Evolutionary conservation across 1,139 yeast species (phyloP).

Genomic region (Geotrichum restrictum): DNA sequence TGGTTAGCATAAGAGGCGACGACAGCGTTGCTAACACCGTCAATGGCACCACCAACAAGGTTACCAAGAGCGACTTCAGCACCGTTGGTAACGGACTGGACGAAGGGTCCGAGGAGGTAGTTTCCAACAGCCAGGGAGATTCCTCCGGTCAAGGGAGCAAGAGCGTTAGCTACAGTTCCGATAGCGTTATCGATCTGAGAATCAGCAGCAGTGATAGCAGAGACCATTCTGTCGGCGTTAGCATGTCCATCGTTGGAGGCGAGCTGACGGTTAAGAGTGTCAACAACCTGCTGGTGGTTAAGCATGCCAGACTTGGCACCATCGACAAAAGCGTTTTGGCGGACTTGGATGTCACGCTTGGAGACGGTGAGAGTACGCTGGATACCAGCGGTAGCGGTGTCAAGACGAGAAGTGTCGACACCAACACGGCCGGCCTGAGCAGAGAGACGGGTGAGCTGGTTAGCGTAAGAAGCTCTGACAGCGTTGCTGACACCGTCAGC

Average conservation of each 20-base stretch:
- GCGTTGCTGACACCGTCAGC: constrained; percentile 26
- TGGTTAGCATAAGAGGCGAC: constrained; percentile 18
- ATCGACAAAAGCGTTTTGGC: constrained; percentile 7
- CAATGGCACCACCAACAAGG: constrained; percentile 25
- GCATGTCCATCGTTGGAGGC: constrained; percentile 24
- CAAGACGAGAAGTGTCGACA: constrained; percentile 6
- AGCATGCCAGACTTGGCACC: constrained; percentile 23
- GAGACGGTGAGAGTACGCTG: background rate
- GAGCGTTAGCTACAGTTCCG: constrained; percentile 25
- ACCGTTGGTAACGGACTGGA: constrained; percentile 32
- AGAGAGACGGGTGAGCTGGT: too few relatives aligned
- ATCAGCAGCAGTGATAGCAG: constrained; percentile 16
- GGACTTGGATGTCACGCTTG: too few relatives aligned
- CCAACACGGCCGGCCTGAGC: constrained; percentile 1
- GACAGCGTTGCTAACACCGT: constrained; percentile 5
- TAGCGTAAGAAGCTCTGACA: constrained; percentile 25
- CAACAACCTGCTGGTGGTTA: constrained; percentile 24
- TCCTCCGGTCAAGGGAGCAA: constrained; percentile 31
- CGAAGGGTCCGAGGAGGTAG: constrained; percentile 30
- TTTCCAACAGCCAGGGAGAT: constrained; percentile 29
- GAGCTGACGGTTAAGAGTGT: constrained; percentile 17
- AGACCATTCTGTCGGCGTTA: constrained; percentile 9
- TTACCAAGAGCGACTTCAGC: constrained; percentile 30
- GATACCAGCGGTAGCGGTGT: background rate
- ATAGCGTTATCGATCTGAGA: constrained; percentile 28